These are phyloP conservation scores for Rubroboletus pulcherrimus DNA, from an alignment of 768 basidiomycete species.

Conservation along the genomic window DNA sequence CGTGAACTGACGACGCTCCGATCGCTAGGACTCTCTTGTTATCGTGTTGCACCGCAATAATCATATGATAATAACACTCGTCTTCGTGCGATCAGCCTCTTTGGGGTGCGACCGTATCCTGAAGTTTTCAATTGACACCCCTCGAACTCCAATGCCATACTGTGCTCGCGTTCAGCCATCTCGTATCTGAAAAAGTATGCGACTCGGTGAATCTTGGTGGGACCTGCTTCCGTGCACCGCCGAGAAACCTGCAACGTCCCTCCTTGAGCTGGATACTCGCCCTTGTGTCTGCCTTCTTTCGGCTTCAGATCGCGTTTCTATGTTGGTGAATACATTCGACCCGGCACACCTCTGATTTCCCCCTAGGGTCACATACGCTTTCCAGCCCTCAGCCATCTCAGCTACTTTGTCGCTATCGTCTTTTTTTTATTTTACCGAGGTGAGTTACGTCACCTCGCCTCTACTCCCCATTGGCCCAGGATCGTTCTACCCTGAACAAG, in stretches of 20 bases:
- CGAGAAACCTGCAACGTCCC: neutral
- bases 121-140: neutral
- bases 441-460: neutral
- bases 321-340: neutral
- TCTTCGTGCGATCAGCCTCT: neutral
- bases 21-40: neutral
- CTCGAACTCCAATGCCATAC: neutral
- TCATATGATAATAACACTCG: neutral
- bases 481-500: neutral
- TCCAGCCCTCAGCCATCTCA: neutral
- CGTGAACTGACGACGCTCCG: conserved; percentile 1
- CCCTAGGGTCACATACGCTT: neutral
- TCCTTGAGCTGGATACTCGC: neutral
- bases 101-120: neutral
- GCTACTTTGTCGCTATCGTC: neutral
- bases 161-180: neutral
- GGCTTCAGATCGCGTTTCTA: neutral
- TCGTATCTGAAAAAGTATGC: neutral
- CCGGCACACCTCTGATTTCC: too few relatives aligned
- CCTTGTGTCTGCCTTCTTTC: neutral
- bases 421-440: neutral
- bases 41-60: neutral
- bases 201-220: neutral
- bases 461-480: too few relatives aligned
- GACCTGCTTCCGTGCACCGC: neutral